A percentile compares a stretch with the other conserved stretches of the same genome.
Evolutionary conservation across 2,329 filamentous ascomycete species (phyloP).

Genomic region (Salinomyces thailandicus): DNA sequence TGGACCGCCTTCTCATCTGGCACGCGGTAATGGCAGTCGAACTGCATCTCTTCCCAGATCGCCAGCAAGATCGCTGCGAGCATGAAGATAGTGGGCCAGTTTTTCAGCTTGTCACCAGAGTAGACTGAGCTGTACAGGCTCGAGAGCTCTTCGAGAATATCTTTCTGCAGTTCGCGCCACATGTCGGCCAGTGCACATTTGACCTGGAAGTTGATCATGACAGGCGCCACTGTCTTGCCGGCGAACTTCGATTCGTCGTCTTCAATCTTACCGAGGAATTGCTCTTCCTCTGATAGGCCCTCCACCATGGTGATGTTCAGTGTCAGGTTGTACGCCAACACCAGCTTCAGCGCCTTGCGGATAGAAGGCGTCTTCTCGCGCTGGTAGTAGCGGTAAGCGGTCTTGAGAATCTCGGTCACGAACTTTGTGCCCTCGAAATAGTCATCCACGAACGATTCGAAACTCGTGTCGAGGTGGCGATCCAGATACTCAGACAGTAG

Average conservation of each 20-base stretch:
- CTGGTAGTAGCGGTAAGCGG: slow-evolving; percentile 82
- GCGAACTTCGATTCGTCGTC: slow-evolving; percentile 78
- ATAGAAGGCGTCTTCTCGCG: slow-evolving; percentile 83
- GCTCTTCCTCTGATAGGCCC: slow-evolving; percentile 70
- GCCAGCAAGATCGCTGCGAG: slow-evolving; percentile 83
- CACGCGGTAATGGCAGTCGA: slow-evolving; percentile 92
- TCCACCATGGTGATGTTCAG: slow-evolving; percentile 91
- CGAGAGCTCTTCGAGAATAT: slow-evolving; percentile 88
- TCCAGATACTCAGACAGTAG: slow-evolving; percentile 87
- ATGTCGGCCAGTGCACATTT: slow-evolving; percentile 95
- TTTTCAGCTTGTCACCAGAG: slow-evolving; percentile 92
- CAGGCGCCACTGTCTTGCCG: slow-evolving; percentile 82
- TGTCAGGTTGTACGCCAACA: slow-evolving; percentile 91
- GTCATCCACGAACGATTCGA: slow-evolving; percentile 88
- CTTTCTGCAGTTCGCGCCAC: slow-evolving; percentile 96
- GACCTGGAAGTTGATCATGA: slow-evolving; percentile 99
- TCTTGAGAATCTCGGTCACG: slow-evolving; percentile 92
- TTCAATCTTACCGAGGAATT: slow-evolving; percentile 71
- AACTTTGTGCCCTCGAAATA: slow-evolving; percentile 95
- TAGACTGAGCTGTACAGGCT: slow-evolving; percentile 93
- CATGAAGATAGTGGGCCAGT: slow-evolving; percentile 99
- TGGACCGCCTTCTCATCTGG: slow-evolving; percentile 74
- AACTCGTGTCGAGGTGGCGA: slow-evolving; percentile 83
- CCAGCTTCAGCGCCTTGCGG: slow-evolving; percentile 88
- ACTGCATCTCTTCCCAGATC: slow-evolving; percentile 98